Evolutionary conservation across 2,329 filamentous ascomycete genomes (phyloP).

Genomic region (Basipetospora chlamydospora): DNA sequence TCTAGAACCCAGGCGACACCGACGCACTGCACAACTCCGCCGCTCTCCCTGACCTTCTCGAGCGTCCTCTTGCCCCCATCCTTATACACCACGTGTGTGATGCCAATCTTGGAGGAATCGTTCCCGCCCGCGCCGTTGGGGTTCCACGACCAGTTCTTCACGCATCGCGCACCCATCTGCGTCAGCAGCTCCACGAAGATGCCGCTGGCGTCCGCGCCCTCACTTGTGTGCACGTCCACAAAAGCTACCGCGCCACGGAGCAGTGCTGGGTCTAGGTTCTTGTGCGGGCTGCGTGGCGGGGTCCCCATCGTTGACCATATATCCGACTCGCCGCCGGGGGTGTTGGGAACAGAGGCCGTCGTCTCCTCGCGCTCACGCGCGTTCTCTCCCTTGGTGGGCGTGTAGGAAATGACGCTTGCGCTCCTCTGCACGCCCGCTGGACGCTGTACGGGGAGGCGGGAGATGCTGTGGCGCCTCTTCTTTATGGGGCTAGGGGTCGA

Average conservation of each 20-base stretch:
- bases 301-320: slow-evolving; percentile 40
- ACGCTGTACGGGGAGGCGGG: slow-evolving; percentile 29
- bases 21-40: slow-evolving; percentile 69
- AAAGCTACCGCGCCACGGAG: slow-evolving; percentile 63
- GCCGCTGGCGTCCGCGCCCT: slow-evolving; percentile 67
- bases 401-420: slow-evolving; percentile 39
- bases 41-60: slow-evolving; percentile 61
- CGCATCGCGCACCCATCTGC: slow-evolving; percentile 68
- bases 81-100: slow-evolving; percentile 85
- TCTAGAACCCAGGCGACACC: slow-evolving; percentile 82
- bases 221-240: slow-evolving; percentile 71
- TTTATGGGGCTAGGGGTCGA: slow-evolving; percentile 32
- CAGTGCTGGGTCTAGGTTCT: slow-evolving; percentile 35
- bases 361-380: no score
- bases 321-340: slow-evolving; percentile 26
- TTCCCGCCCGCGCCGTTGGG: slow-evolving; percentile 28
- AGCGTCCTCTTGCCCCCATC: slow-evolving; percentile 69
- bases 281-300: slow-evolving; percentile 35
- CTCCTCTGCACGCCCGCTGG: slow-evolving; percentile 28
- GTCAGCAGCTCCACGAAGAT: slow-evolving; percentile 67
- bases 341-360: slow-evolving; percentile 9
- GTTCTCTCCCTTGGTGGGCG: slow-evolving; percentile 36
- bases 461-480: slow-evolving; percentile 35
- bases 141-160: slow-evolving; percentile 65
- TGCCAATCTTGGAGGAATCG: slow-evolving; percentile 46